These are phyloP conservation scores for Colletotrichum sp. DNA, from an alignment of 2,329 filamentous ascomycete genomes.

Conservation along the genomic window DNA sequence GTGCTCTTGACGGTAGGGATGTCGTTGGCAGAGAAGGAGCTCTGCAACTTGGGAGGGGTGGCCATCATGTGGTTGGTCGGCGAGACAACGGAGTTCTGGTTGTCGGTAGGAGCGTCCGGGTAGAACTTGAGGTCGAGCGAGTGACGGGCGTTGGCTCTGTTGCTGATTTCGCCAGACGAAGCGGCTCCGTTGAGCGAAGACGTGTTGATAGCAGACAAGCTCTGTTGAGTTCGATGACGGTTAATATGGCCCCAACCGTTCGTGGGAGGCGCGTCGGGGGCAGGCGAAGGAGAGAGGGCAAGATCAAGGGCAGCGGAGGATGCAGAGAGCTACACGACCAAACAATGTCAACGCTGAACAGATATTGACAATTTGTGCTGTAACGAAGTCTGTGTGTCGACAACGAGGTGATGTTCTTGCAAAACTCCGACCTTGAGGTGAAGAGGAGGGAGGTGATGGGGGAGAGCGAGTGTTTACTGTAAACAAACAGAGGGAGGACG, in stretches of 20 bases:
- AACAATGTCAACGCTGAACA: conserved; percentile 33
- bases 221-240: conserved; percentile 72
- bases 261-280: conserved; percentile 54
- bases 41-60: conserved; percentile 77
- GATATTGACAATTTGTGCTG: conserved; percentile 24
- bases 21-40: conserved; percentile 90
- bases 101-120: conserved; percentile 48
- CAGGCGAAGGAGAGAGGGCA: conserved; percentile 71
- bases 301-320: conserved; percentile 84
- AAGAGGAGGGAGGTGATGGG: neutral
- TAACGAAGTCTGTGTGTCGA: conserved; percentile 1
- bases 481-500: neutral
- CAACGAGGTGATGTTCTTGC: neutral
- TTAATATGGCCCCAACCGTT: conserved; percentile 68
- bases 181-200: conserved; percentile 41
- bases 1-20: conserved; percentile 82
- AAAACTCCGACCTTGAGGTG: conserved; percentile 5
- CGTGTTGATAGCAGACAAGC: conserved; percentile 52
- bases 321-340: conserved; percentile 70
- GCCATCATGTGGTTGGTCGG: conserved; percentile 59
- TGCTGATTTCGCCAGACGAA: conserved; percentile 48
- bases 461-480: neutral
- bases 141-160: conserved; percentile 57
- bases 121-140: conserved; percentile 62
- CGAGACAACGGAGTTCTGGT: conserved; percentile 42